A percentile compares a stretch with the other conserved stretches of the same genome.
phyloP scores from a whole-genome alignment of 2,329 filamentous ascomycete genomes.

The Zarea fungicola region DNA sequence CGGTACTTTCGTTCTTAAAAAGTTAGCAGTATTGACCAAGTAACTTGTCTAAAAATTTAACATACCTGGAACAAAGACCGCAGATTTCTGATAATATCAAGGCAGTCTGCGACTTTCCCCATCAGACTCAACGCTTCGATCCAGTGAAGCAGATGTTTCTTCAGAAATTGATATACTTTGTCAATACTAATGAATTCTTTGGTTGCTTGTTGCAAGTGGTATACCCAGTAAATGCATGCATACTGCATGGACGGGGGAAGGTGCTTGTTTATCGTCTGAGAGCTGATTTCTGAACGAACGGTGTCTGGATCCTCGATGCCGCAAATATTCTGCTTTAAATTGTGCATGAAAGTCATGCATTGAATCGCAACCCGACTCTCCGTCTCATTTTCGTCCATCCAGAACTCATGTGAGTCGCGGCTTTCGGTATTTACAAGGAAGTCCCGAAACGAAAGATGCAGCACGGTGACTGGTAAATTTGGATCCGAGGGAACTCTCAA shows the following conservation, averaged over 20 bases:
- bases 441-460: conserved; percentile 34
- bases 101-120: conserved; percentile 16
- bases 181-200: conserved; percentile 21
- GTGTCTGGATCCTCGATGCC: conserved; percentile 22
- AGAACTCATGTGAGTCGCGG: conserved; percentile 24
- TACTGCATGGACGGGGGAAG: conserved; percentile 32
- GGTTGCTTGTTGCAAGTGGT: conserved; percentile 24
- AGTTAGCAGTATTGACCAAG: neutral
- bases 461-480: conserved; percentile 15
- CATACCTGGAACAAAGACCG: neutral
- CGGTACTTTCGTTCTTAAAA: neutral
- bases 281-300: conserved; percentile 19
- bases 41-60: neutral
- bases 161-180: conserved; percentile 29
- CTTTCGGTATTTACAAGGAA: conserved; percentile 29
- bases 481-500: conserved; percentile 22
- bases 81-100: neutral
- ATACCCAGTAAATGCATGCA: conserved; percentile 35
- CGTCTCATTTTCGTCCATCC: conserved; percentile 29
- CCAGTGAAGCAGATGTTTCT: conserved; percentile 36
- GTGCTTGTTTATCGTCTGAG: conserved; percentile 17
- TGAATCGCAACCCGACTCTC: conserved; percentile 25
- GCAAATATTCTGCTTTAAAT: conserved; percentile 33
- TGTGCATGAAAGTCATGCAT: conserved; percentile 32
- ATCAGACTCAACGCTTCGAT: conserved; percentile 34